phyloP scores from a whole-genome alignment of 2,329 filamentous ascomycete genomes.

The Blastomyces gilchristii region DNA sequence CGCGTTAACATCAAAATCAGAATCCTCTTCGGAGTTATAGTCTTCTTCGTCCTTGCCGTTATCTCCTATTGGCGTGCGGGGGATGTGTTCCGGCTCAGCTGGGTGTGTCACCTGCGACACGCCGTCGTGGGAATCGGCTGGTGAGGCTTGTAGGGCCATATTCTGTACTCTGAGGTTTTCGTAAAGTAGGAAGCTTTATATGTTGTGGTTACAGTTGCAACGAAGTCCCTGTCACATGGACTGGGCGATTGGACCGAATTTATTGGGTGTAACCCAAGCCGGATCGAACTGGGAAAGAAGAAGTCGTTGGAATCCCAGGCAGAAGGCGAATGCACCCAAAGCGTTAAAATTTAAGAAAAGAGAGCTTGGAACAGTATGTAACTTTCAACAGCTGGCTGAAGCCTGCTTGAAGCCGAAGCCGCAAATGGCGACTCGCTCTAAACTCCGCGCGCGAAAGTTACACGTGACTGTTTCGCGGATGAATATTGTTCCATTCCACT shows the following conservation, averaged over 20 bases:
- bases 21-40: constrained; percentile 36
- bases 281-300: too few relatives aligned
- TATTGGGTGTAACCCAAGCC: background rate
- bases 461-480: background rate
- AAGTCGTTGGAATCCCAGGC: too few relatives aligned
- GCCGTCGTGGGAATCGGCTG: too few relatives aligned
- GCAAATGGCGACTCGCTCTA: too few relatives aligned
- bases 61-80: background rate
- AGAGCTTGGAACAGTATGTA: too few relatives aligned
- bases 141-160: background rate
- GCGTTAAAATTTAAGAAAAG: too few relatives aligned
- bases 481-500: background rate
- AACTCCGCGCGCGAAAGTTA: too few relatives aligned
- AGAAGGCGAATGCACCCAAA: too few relatives aligned
- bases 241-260: background rate
- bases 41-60: constrained; percentile 19
- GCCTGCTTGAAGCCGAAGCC: too few relatives aligned
- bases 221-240: background rate
- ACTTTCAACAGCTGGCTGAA: too few relatives aligned
- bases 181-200: background rate
- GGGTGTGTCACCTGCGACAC: background rate
- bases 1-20: constrained; percentile 34
- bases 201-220: background rate
- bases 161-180: background rate
- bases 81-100: background rate